A percentile compares a stretch with the other conserved stretches of the same genome.
Evolutionary conservation across 2,329 filamentous ascomycete species (phyloP).

Genomic region (Diaporthe sp.): DNA sequence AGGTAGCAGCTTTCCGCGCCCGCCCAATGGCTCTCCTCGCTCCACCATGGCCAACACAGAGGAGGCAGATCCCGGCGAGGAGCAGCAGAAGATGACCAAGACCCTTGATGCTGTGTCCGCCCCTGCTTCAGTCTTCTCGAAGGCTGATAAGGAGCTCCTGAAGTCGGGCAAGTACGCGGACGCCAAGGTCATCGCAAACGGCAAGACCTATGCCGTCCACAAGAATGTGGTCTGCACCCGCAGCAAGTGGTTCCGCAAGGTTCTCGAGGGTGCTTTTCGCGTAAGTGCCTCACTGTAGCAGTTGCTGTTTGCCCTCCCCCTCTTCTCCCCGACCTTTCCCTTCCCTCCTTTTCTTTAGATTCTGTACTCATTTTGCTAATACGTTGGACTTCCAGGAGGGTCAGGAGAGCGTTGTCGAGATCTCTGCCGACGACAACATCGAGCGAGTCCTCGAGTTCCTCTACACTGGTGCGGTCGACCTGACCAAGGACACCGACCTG

Average conservation of each 20-base stretch:
- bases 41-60: background rate
- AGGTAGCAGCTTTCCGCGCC: no score
- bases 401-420: background rate
- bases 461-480: background rate
- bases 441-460: conserved; percentile 12
- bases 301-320: no score
- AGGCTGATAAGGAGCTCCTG: background rate
- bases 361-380: background rate
- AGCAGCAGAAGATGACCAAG: background rate
- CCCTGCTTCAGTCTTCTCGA: background rate
- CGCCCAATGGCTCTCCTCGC: background rate
- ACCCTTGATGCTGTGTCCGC: no score
- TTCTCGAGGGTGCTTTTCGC: background rate
- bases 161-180: background rate
- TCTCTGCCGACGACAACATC: background rate
- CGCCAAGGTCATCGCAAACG: background rate
- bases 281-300: background rate
- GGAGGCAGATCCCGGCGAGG: background rate
- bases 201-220: conserved; percentile 8
- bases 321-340: background rate
- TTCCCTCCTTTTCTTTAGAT: no score
- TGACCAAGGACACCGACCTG: background rate
- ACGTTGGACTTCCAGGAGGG: background rate
- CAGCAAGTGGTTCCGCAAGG: background rate
- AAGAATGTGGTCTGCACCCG: background rate